Evolutionary conservation across 129 eudicot genomes (phyloP).

Genomic region (Logfia minima): DNA sequence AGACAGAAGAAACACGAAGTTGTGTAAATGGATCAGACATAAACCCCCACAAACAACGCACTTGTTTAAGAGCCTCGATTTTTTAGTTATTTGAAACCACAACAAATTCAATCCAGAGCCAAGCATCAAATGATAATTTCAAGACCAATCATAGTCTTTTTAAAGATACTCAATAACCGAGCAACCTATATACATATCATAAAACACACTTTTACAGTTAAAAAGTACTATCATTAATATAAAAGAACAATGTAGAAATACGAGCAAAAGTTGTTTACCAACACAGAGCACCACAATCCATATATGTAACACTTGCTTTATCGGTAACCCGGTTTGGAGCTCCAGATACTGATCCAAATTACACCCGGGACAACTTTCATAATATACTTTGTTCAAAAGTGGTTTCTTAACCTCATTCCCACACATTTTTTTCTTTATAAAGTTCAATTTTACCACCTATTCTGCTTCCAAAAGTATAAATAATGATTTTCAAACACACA

Average conservation of each 20-base stretch:
- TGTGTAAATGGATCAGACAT: not conserved
- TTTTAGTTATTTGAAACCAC: no score
- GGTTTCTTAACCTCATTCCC: conserved; percentile 25
- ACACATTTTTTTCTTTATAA: conserved; percentile 21
- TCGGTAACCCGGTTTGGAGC: conserved; percentile 52
- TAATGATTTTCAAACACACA: not conserved
- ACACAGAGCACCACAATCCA: conserved; percentile 64
- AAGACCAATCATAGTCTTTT: not conserved
- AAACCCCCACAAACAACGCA: not conserved
- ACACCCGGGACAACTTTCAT: conserved; percentile 71
- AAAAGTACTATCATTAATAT: not conserved
- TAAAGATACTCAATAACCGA: not conserved
- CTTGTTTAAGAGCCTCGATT: no score
- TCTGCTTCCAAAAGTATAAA: not conserved
- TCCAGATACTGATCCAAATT: conserved; percentile 45
- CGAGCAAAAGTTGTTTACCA: conserved; percentile 37
- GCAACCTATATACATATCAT: not conserved
- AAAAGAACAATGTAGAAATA: not conserved
- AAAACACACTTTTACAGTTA: not conserved
- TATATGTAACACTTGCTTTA: conserved; percentile 44
- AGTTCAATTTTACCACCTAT: not conserved
- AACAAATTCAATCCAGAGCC: no score
- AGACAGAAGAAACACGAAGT: not conserved
- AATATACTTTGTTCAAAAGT: conserved; percentile 46
- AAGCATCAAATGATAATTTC: not conserved